Evolutionary conservation across 441 rosid genomes (phyloP).

Genomic region (Biscutella laevigata): DNA sequence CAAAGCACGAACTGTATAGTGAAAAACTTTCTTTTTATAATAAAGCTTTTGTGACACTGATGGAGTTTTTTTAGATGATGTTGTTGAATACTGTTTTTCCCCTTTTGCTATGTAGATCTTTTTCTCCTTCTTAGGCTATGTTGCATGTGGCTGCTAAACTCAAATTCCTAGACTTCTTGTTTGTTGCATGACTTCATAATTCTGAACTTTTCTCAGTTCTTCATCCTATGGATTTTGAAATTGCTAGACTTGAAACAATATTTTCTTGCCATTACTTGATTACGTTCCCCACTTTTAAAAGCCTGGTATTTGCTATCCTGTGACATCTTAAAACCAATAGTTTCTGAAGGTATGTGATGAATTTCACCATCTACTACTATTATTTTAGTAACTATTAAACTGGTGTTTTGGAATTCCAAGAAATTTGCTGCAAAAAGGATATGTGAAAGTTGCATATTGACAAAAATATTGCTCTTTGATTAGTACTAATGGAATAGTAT

Average conservation of each 20-base stretch:
- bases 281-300: background rate
- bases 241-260: background rate
- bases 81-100: background rate
- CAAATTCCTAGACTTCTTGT: background rate
- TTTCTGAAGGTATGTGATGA: background rate
- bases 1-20: background rate
- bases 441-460: background rate
- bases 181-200: slow-evolving; percentile 5
- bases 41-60: background rate
- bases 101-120: background rate
- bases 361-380: background rate
- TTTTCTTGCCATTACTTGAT: background rate
- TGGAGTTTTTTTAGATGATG: slow-evolving; percentile 1
- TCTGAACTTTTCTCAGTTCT: background rate
- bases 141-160: background rate
- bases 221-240: background rate
- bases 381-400: background rate
- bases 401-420: background rate
- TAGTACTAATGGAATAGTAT: background rate
- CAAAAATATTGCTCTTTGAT: background rate
- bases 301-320: background rate
- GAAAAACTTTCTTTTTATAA: background rate
- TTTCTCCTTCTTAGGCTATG: background rate
- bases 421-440: background rate
- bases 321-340: background rate